Base-by-base conservation (phyloP, 805 yeast genomes). In the Starmerella sp. region DNA sequence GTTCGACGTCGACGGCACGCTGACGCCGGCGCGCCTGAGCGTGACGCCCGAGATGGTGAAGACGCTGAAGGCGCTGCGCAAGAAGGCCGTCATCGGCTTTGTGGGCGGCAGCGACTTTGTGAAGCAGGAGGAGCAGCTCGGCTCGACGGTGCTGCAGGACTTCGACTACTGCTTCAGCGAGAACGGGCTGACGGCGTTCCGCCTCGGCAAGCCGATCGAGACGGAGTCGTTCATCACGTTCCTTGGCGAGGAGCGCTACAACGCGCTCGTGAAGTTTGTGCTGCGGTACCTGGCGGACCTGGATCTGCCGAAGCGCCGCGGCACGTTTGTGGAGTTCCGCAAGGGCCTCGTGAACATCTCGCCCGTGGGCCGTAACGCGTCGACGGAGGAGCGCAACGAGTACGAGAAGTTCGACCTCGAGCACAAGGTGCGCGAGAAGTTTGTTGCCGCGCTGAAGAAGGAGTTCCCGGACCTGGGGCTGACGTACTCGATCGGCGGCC, bases 341-440 rank as follows among this genome's bases (percentile, higher is more conserved):
- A 93, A 93, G 73, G 99, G 99, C 73, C 90, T 93, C 95, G 86
- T 93, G 74, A 93, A 93, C 75, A 88, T 93, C 60, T 89, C 97
- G 14, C 99, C 99, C 65, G 82, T 93, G 58, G 99, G 99, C 67
- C 88, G 99, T 82, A 93, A 93, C 71, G 97, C 97, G 59, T 83
- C 95, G 42, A 88, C 88, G 63, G 81, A 80, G 62, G 97, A 93
- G 78, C 86, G 99, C 77, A 82, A 80, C 73, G 97, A 89, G 65
- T 93, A 77, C 69, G 97, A 93, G 77, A 77, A 75, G 65, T 93
- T 66, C 72, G 99, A 93, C 73, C 77, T 81, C 66, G 77, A 74
- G 68, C 81, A 86, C 77, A 79, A 86, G 67, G 72, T 93, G 66
- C 87, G 99, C 81, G 81, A 79, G 66, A 81, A 77, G 58, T 78